Evolutionary conservation across 768 basidiomycete species (phyloP).

Genomic region (Leccinum obscurum): DNA sequence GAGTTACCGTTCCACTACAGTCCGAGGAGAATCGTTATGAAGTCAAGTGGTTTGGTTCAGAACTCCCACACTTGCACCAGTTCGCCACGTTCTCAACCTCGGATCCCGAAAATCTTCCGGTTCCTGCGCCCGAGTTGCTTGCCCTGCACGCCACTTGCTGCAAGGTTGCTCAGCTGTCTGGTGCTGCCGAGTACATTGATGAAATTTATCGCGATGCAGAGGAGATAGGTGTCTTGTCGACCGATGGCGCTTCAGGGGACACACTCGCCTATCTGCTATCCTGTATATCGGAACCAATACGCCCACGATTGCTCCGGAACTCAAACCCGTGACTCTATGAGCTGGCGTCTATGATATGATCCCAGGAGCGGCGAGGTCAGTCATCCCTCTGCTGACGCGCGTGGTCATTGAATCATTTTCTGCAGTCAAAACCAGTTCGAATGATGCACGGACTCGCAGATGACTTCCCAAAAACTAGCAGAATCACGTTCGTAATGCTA

Average conservation of each 20-base stretch:
- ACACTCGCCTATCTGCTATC: background rate
- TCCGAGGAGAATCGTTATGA: conserved; percentile 1
- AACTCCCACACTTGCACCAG: background rate
- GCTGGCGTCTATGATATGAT: no score
- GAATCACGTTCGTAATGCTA: no score
- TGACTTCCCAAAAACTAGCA: no score
- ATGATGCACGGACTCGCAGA: no score
- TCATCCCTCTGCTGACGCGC: no score
- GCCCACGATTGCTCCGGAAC: no score
- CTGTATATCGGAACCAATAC: background rate
- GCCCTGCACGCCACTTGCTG: conserved; percentile 24
- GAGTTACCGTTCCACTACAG: background rate
- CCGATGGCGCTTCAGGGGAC: conserved; percentile 3
- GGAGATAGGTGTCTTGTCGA: background rate
- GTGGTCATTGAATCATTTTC: no score
- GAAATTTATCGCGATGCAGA: conserved; percentile 10
- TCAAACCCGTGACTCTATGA: no score
- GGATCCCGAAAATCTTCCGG: conserved; percentile 11
- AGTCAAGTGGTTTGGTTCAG: background rate
- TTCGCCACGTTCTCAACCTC: conserved; percentile 7
- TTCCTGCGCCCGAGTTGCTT: conserved; percentile 15
- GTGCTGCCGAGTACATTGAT: conserved; percentile 22
- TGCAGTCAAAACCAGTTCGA: no score
- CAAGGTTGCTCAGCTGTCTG: conserved; percentile 29
- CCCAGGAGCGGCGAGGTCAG: no score